Conservation (phyloP, 2,329 filamentous ascomycete genomes). For the Cladosporium sp. region DNA sequence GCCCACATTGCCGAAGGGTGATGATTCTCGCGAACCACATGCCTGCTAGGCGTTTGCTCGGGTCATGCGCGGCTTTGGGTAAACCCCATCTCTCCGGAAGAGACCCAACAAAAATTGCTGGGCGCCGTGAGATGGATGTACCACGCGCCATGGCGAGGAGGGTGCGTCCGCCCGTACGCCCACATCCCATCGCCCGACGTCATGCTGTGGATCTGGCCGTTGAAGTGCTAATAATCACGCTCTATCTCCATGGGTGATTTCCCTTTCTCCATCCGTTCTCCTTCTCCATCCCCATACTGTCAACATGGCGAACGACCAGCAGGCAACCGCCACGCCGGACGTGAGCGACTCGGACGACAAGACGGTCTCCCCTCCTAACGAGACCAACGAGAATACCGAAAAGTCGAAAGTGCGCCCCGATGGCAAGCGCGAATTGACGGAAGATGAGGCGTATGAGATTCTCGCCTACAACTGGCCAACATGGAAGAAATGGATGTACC, state of each 20-base stretch:
- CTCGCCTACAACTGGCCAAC: conserved; percentile 40
- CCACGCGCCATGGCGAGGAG: conserved; percentile 1
- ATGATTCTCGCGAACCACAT: conserved; percentile 3
- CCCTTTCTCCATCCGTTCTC: conserved; percentile 4
- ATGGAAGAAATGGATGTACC: conserved; percentile 44
- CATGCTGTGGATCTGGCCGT: conserved; percentile 10
- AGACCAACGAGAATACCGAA: background rate
- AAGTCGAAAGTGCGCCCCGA: conserved; percentile 6
- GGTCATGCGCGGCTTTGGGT: background rate
- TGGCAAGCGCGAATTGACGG: conserved; percentile 17
- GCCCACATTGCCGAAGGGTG: background rate
- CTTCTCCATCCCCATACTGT: background rate
- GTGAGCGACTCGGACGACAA: conserved; percentile 9
- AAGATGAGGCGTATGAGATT: conserved; percentile 23
- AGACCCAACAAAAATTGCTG: conserved; percentile 9
- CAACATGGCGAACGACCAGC: conserved; percentile 8
- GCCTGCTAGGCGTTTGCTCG: background rate
- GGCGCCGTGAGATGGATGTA: background rate
- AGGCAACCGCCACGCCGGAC: conserved; percentile 1
- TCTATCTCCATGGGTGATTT: conserved; percentile 5
- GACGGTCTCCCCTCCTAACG: conserved; percentile 6
- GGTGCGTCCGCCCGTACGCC: background rate
- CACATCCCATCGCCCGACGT: conserved; percentile 6
- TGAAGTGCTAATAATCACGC: conserved; percentile 3
- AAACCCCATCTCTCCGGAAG: conserved; percentile 6